Evolutionary conservation across 208 protist species (phyloP).

Genomic region (Naegleria gruberi): DNA sequence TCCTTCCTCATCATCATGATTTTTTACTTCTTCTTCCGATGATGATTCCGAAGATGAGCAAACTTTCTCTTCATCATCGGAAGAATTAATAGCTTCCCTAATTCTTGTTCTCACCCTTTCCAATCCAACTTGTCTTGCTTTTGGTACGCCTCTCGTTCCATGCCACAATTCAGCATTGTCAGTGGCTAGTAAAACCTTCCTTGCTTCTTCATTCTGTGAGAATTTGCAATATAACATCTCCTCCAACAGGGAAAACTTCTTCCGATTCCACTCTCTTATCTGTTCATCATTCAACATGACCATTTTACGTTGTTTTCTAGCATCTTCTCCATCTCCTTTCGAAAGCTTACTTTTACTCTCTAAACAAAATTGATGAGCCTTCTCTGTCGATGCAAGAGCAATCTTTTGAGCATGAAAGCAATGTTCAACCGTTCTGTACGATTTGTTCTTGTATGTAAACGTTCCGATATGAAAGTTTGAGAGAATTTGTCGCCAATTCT

Average conservation of each 20-base stretch:
- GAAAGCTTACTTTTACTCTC: neutral
- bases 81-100: too few species aligned
- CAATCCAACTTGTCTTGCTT: neutral
- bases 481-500: neutral
- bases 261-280: neutral
- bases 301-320: constrained; percentile 1
- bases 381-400: neutral
- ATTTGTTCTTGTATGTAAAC: neutral
- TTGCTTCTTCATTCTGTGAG: neutral
- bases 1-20: too few species aligned
- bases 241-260: neutral
- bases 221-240: neutral
- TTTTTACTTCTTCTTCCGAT: too few species aligned
- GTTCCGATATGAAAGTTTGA: neutral
- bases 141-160: neutral
- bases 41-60: too few species aligned
- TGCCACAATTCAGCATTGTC: neutral
- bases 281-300: neutral
- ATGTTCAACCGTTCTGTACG: neutral
- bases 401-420: neutral
- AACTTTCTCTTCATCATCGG: too few species aligned
- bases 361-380: neutral
- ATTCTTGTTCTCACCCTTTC: neutral
- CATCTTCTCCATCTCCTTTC: neutral
- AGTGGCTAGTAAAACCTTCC: neutral